Evolutionary conservation across 2,329 filamentous ascomycete species (phyloP).

Genomic region (Lasiodiplodia sp.): DNA sequence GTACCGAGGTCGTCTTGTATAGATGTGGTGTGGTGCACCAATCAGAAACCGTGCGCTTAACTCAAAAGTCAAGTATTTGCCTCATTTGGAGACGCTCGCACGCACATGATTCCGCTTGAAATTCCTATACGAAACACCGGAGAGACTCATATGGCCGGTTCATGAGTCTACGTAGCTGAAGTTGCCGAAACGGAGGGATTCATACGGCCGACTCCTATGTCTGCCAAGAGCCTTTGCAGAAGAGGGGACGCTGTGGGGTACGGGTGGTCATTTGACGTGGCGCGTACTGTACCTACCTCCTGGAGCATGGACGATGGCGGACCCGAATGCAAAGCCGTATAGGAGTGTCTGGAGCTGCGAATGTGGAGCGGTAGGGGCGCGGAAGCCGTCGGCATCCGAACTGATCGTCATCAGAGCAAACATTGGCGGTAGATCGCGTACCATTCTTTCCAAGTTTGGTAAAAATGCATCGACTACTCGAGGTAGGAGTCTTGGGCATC

Average conservation of each 20-base stretch:
- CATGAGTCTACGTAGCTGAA: neutral
- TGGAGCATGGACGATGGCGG: neutral
- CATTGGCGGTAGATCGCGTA: neutral
- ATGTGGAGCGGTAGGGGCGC: neutral
- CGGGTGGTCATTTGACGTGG: neutral
- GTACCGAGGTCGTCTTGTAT: conserved; percentile 11
- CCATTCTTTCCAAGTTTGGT: neutral
- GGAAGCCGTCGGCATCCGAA: neutral
- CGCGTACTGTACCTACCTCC: too few relatives aligned
- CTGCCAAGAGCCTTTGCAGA: neutral
- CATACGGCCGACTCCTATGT: neutral
- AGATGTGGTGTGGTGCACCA: neutral
- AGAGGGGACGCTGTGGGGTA: neutral
- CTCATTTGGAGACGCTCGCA: neutral
- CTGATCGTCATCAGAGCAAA: neutral
- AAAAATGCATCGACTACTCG: neutral
- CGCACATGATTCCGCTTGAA: conserved; percentile 1
- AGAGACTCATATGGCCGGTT: neutral
- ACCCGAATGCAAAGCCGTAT: neutral
- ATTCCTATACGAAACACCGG: neutral
- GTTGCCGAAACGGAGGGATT: neutral
- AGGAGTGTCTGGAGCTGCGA: neutral
- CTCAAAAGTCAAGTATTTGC: neutral
- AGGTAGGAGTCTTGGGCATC: neutral
- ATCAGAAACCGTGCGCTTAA: neutral